Evolutionary conservation across 495 filamentous ascomycete species (phyloP), one percentile per base, ranked within the genome.

Genomic region (Aspergillus baeticus): DNA sequence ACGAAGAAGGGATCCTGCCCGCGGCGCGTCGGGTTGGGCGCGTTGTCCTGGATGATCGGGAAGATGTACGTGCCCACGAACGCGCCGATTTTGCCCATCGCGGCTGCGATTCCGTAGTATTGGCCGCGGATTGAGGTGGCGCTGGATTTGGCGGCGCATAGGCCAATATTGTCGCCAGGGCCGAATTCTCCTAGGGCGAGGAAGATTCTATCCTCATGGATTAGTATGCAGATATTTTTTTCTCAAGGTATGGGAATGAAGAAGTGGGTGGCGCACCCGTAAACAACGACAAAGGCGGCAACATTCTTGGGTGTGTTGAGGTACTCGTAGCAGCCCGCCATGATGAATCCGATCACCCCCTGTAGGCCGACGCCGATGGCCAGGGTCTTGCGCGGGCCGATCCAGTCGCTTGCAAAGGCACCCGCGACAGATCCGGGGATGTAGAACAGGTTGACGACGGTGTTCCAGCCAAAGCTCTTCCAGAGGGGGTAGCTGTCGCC

Each of bases 21-120:
- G 13, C 77, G 76, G 8, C 80, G 73, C 0, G 77, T 68, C 14
- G 69, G 68, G 35, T 80, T 78, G n/a, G 86, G 87, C 0, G 89
- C 88, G 55, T 80, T 77, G 18, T 79, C 72, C 39, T 84, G 77
- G 49, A 92, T 86, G 50, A 87, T 77, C 0, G 88, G 87, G 60
- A 95, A 89, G 6, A 92, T 84, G 58, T 88, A 90, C 14, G 87
- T 88, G 36, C 92, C 92, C n/a, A 95, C 84, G 63, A 96, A 96
- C 7, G 90, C 92, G 15, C 92, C 92, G 44, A 96, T 81, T 72
- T 96, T 96, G 36, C 92, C 91, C 0, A 85, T 58, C 0, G 92
- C 92, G 1, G 92, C 92, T 1, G 91, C 91, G 51, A 95, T 84
- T 11, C 88, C 90, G 69, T 97, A 97, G 74, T 95, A 97, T 64